Conservation (phyloP, 257 asterid species). For the Petrea volubilis region DNA sequence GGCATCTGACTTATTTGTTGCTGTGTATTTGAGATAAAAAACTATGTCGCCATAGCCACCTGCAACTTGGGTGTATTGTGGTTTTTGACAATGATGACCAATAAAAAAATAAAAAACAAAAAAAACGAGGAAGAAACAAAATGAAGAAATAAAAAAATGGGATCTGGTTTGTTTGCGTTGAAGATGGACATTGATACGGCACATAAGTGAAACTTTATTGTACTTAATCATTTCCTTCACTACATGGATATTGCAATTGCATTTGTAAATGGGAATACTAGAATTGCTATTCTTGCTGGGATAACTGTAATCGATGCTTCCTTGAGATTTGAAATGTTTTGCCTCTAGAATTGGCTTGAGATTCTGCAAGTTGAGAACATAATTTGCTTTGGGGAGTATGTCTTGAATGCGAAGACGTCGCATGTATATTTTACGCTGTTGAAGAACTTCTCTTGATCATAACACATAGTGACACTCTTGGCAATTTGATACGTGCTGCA, state of each 20-base stretch:
- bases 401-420: background rate
- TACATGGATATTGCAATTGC: background rate
- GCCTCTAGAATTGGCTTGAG: background rate
- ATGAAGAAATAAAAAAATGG: too few relatives aligned
- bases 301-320: background rate
- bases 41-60: background rate
- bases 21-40: background rate
- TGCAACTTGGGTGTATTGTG: background rate
- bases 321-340: background rate
- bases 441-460: background rate
- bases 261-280: background rate
- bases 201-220: background rate
- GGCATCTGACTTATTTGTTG: background rate
- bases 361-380: background rate
- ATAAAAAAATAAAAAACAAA: too few relatives aligned
- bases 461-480: background rate
- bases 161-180: background rate
- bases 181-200: conserved; percentile 3
- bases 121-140: too few relatives aligned
- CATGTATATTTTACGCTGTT: background rate
- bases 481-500: background rate
- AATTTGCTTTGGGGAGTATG: background rate
- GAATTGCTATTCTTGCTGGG: background rate
- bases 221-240: background rate
- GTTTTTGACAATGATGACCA: background rate